These are phyloP conservation scores for Candida chilensis DNA, from an alignment of 805 yeast genomes.

Conservation along the genomic window DNA sequence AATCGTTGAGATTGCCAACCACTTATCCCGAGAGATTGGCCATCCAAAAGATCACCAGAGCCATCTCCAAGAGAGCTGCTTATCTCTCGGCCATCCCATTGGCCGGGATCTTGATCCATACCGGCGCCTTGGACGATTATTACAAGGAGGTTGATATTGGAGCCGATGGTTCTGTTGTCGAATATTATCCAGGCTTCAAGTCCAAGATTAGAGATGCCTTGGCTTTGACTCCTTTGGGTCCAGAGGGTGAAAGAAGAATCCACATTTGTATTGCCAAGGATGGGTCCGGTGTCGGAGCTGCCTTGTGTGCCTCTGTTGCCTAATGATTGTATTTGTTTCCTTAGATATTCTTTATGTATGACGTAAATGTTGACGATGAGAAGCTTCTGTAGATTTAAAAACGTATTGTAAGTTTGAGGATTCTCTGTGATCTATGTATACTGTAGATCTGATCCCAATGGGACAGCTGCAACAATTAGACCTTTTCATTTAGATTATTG, in stretches of 20 bases:
- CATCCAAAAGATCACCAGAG: slow-evolving; percentile 65
- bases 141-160: slow-evolving; percentile 86
- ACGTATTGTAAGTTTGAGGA: no score
- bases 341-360: no score
- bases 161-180: slow-evolving; percentile 92
- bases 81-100: slow-evolving; percentile 81
- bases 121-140: slow-evolving; percentile 53
- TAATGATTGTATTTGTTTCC: no score
- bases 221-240: slow-evolving; percentile 57
- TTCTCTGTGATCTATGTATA: no score
- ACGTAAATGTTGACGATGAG: no score
- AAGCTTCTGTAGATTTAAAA: no score
- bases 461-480: no score
- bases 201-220: slow-evolving; percentile 74
- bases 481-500: no score
- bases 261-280: slow-evolving; percentile 82
- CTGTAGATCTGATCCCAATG: no score
- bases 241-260: slow-evolving; percentile 66
- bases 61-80: slow-evolving; percentile 86
- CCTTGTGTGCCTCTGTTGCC: slow-evolving; percentile 90
- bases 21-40: slow-evolving; percentile 62
- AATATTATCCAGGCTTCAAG: slow-evolving; percentile 87
- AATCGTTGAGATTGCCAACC: slow-evolving; percentile 62
- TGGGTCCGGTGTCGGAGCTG: slow-evolving; percentile 97
- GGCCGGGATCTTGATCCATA: slow-evolving; percentile 67